A percentile compares a stretch with the other conserved stretches of the same genome.
Conservation (phyloP, 495 filamentous ascomycete genomes). For the Penicillium maclennaniae region DNA sequence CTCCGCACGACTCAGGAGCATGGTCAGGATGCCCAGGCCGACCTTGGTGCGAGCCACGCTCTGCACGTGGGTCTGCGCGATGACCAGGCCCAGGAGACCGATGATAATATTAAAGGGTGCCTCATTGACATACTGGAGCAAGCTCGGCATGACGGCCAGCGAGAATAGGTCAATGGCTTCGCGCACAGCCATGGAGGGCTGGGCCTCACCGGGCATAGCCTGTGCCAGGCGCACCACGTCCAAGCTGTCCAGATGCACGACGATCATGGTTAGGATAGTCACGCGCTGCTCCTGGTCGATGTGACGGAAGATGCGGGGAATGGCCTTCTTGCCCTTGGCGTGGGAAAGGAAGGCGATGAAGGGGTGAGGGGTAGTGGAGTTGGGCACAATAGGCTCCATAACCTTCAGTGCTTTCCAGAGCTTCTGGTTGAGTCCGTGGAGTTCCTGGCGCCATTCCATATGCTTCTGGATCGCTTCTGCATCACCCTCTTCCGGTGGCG, state of each 20-base stretch:
- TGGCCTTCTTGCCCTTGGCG: slow-evolving; percentile 91
- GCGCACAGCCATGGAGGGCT: slow-evolving; percentile 65
- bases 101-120: slow-evolving; percentile 85
- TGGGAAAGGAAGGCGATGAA: slow-evolving; percentile 97
- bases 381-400: slow-evolving; percentile 79
- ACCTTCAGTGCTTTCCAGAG: slow-evolving; percentile 85
- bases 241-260: slow-evolving; percentile 86
- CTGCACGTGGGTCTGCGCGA: slow-evolving; percentile 75
- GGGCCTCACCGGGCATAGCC: slow-evolving; percentile 62
- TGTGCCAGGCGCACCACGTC: slow-evolving; percentile 83
- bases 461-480: slow-evolving; percentile 61
- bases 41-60: slow-evolving; percentile 76
- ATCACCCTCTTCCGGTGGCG: slow-evolving; percentile 59
- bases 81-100: slow-evolving; percentile 79
- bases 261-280: slow-evolving; percentile 90
- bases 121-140: slow-evolving; percentile 85
- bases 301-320: slow-evolving; percentile 91
- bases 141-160: slow-evolving; percentile 78
- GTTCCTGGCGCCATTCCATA: slow-evolving; percentile 65
- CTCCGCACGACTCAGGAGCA: slow-evolving; percentile 91
- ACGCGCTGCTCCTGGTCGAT: slow-evolving; percentile 88
- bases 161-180: slow-evolving; percentile 92
- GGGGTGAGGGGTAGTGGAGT: slow-evolving; percentile 71
- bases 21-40: slow-evolving; percentile 84
- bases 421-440: slow-evolving; percentile 68